A percentile compares a stretch with the other conserved stretches of the same genome.
These are phyloP conservation scores for Aureobasidium lini DNA, from an alignment of 2,329 filamentous ascomycete genomes.

Conservation along the genomic window DNA sequence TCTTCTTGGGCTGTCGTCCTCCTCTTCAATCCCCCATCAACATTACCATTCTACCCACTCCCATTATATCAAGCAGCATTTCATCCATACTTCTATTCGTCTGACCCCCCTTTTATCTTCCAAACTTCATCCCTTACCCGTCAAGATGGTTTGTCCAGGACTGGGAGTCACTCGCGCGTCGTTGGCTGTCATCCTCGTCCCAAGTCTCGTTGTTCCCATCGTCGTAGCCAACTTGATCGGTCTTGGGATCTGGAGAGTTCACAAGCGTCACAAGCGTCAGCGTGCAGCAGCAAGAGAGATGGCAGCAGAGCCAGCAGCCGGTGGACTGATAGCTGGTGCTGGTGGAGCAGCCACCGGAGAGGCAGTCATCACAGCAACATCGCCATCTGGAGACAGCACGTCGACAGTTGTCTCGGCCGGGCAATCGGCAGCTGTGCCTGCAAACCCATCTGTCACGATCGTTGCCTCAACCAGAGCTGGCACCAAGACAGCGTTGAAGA, in stretches of 20 bases:
- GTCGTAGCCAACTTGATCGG: neutral
- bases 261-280: constrained; percentile 1
- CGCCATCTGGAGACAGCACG: no score
- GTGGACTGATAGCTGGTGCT: no score
- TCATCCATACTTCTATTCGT: no score
- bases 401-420: no score
- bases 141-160: neutral
- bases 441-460: neutral
- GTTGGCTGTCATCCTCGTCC: neutral
- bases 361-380: no score
- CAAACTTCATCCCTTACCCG: neutral
- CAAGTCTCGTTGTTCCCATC: neutral
- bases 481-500: no score
- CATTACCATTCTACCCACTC: neutral
- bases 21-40: no score
- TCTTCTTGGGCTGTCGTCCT: neutral
- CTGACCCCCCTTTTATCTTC: neutral
- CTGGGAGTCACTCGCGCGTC: no score
- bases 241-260: neutral
- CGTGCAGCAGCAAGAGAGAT: neutral
- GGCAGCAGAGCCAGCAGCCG: no score
- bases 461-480: neutral
- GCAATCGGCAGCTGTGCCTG: neutral
- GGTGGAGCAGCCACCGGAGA: no score
- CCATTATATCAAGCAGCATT: no score